Base-by-base conservation (phyloP, 768 basidiomycete genomes). In the Gymnopilus dilepis region DNA sequence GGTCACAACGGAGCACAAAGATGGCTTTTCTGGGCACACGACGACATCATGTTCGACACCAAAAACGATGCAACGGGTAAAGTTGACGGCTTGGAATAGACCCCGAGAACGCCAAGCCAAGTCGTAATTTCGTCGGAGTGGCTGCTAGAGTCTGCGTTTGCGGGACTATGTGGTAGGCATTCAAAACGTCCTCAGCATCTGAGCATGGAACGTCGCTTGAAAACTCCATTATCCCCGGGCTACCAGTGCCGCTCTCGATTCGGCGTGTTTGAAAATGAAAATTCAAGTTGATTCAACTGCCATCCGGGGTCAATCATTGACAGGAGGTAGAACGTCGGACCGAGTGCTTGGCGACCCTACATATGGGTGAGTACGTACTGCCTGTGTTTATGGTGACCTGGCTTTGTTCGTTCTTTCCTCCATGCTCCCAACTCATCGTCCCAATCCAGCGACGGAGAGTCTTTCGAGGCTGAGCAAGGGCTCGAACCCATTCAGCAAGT, bases 351-450 rank as follows among this genome's bases (percentile, higher is more conserved):
- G 47, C 47, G 47, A 50, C 47, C 47, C 47, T 50, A 50, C 47
- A 31, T 30, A 50, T 50, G 47, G 47, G 28, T 30, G 31, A 50
- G 47, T 50, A 30, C 4, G 45, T 47, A 31, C 47, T 30, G 15
- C 31, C 47, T 50, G 47, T 21, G 22, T 50, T 50, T 28, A 50
- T 17, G 28, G 11, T 43, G 41, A 51, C 43, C 38, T 22, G 21
- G 50, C 40, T 28, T 38, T 31, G 17, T 55, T 24, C 28, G 6
- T 50, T 31, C 48, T 40, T 47, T 33, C 41, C 30, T 38, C 58
- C 37, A 68, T 68, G 67, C 64, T 68, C 3, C 67, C 67, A 33
- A 51, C 59, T 43, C 62, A 63, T 48, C 60, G 63, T 33, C 28
- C 41, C 12, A 50, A 62, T 6, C 34, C 67, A 15, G 34, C 62